Evolutionary conservation across 495 filamentous ascomycete species (phyloP), one percentile per base, ranked within the genome.

Genomic region (Xylaria sp.): DNA sequence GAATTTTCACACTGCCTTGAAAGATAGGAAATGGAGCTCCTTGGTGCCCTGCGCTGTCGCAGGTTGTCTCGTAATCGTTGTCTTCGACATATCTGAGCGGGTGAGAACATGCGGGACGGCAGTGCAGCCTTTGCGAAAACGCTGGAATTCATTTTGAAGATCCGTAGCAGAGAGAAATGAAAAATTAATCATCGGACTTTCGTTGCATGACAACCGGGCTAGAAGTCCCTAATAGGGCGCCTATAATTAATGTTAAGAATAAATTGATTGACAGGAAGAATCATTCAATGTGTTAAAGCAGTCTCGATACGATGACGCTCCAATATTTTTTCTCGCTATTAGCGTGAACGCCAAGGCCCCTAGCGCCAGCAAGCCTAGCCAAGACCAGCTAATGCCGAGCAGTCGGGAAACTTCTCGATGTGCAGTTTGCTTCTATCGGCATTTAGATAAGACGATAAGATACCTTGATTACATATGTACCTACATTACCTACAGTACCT

Each of bases 81-180:
- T 53, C 80, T 82, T 70, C 85, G 80, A 72, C 80, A 85, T 80
- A 84, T 76, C 73, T 83, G 82, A 70, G 81, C 74, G 41, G 85
- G 82, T 17, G 85, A 85, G 68, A 86, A 72, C 48, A 85, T 79
- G 75, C 86, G 85, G 53, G 80, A 76, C 33, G 86, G 83, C 61
- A 85, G 77, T 65, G 81, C 84, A 59, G 85, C 84, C 79, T 86
- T 89, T 55, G 81, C 80, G 37, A 87, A 76, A 69, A 88, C 77
- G 69, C 75, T 82, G 41, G 86, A 81, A 72, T 82, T 87, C 85
- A 87, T 87, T 69, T 78, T 77, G 76, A 76, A 63, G 55, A n/a
- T 61, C 71, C 61, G 62, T 71, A 48, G 59, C 75, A 48, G 14
- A 37, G 44, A 50, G 12, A 64, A 53, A 31, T 46, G 53, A 53